Percentiles rank a stretch among this genome's conserved stretches.
Evolutionary conservation across 768 basidiomycete genomes (phyloP).

Genomic region (Auriscalpium microsporum): DNA sequence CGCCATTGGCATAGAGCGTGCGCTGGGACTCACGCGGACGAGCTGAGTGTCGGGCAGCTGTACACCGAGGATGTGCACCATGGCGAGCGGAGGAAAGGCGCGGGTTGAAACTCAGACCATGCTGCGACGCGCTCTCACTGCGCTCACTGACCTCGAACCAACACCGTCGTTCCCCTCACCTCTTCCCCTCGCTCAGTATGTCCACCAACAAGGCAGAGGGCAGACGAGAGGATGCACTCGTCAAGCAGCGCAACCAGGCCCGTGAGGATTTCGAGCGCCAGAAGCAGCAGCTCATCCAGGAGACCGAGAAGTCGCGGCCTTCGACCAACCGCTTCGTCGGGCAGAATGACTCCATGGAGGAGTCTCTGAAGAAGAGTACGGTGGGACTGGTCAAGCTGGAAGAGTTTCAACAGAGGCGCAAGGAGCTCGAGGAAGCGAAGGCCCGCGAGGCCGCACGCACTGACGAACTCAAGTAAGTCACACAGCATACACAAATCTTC

Average conservation of each 20-base stretch:
- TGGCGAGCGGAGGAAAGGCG: slow-evolving; percentile 20
- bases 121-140: neutral
- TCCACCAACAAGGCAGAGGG: slow-evolving; percentile 71
- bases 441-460: slow-evolving; percentile 81
- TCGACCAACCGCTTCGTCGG: slow-evolving; percentile 86
- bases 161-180: neutral
- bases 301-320: slow-evolving; percentile 89
- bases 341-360: slow-evolving; percentile 92
- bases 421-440: slow-evolving; percentile 87
- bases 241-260: slow-evolving; percentile 73
- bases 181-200: slow-evolving; percentile 36
- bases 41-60: slow-evolving; percentile 70
- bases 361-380: slow-evolving; percentile 82
- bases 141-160: slow-evolving; percentile 8
- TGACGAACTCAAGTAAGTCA: slow-evolving; percentile 79
- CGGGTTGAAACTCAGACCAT: slow-evolving; percentile 9
- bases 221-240: slow-evolving; percentile 78
- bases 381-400: slow-evolving; percentile 87
- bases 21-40: slow-evolving; percentile 50
- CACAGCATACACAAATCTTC: slow-evolving; percentile 20
- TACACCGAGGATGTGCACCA: slow-evolving; percentile 86
- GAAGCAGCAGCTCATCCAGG: slow-evolving; percentile 71
- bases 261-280: slow-evolving; percentile 78
- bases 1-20: neutral
- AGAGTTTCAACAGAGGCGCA: slow-evolving; percentile 84